phyloP scores from a whole-genome alignment of 805 yeast species.

The Tetrapisispora taiwanensis region DNA sequence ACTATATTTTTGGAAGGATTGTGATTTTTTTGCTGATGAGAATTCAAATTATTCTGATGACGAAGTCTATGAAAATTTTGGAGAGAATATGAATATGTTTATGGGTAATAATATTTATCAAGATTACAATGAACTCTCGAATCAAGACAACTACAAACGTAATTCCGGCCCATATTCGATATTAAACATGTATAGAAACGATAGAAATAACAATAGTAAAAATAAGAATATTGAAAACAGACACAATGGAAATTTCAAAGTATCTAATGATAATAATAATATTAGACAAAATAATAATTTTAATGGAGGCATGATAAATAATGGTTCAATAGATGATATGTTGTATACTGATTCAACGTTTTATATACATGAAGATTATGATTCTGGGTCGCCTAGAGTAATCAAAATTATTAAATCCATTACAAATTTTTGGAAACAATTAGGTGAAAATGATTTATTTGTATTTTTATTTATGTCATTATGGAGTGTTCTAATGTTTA shows the following conservation, averaged over 20 bases:
- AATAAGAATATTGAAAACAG: not conserved
- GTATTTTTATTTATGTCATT: constrained; percentile 9
- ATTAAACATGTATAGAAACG: not conserved
- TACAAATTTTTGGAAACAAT: constrained; percentile 10
- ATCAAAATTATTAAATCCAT: not conserved
- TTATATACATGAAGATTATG: not conserved
- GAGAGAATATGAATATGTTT: too few relatives aligned
- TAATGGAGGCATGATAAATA: not conserved
- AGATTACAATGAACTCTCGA: not conserved
- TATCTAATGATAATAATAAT: not conserved
- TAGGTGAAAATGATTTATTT: constrained; percentile 10
- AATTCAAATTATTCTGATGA: not conserved
- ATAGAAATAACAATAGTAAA: not conserved
- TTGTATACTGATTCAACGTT: not conserved
- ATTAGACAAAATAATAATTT: not conserved
- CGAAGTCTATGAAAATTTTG: not conserved
- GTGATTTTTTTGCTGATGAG: constrained; percentile 3
- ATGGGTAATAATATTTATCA: not conserved
- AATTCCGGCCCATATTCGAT: not conserved
- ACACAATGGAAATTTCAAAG: not conserved
- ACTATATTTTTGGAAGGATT: constrained; percentile 20
- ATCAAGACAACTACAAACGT: not conserved
- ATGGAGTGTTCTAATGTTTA: constrained; percentile 15
- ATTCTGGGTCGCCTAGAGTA: not conserved
- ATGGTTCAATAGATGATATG: not conserved